Base-by-base conservation (phyloP, 371 early-diverging fungal genomes). In the Apophysomyces elegans region DNA sequence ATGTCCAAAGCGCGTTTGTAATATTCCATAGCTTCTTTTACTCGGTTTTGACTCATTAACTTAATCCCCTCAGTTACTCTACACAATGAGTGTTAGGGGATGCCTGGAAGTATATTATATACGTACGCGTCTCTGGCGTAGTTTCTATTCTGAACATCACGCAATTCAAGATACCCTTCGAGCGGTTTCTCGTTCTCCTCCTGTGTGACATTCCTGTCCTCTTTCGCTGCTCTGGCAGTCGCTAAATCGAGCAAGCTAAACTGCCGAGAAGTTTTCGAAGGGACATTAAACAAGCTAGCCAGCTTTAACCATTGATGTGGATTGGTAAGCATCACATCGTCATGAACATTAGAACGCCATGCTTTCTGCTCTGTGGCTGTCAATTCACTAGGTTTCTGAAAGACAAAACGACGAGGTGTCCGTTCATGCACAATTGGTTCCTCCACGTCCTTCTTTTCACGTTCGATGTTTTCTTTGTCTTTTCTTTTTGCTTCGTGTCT, bases 81-180 rank as follows among this genome's bases (percentile, higher is more conserved):
- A 61, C 3, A 13, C 36, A 36, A 26, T 37, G 26, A 59, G 14
- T 35, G 32, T 36, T 5, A 4, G 4, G 18, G 0, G 41, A 8
- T 37, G 9, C 26, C 32, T 45, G 56, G n/a, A 8, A 58, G 11
- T 56, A 64, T 44, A 9, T 2, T n/a, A 37, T 26, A 37, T 32
- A 75, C 80, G 61, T 78, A 78, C 83, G 79, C 76, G 38, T 77
- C 75, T 21, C 70, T 67, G 5, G 83, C 83, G 75, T 82, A 82
- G 38, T 69, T 72, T 62, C 79, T 70, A 56, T 82, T 82, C 47
- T 82, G 83, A 4, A 71, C 62, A 63, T 79, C 76, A 13, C 83
- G 71, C 8, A 82, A 58, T 35, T 76, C 78, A 26, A 79, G 58
- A 56, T 73, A 82, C 45, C 67, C 71, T 26, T 82, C 83, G 37